These are phyloP conservation scores for Leccinum truebloodii DNA, from an alignment of 768 basidiomycete species.

Conservation along the genomic window DNA sequence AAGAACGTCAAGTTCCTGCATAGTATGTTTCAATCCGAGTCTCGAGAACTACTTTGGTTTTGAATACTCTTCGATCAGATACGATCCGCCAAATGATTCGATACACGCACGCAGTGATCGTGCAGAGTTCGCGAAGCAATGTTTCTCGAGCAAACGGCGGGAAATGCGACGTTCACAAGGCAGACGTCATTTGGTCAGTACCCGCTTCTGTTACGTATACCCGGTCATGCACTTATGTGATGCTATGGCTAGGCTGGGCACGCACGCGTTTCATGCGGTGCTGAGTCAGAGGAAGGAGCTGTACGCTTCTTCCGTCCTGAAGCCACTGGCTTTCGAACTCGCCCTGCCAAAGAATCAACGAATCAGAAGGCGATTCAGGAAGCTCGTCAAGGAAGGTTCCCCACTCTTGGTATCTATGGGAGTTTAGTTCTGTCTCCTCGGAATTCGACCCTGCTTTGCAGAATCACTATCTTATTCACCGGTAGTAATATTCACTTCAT, in stretches of 20 bases:
- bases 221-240: slow-evolving; percentile 7
- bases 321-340: slow-evolving; percentile 51
- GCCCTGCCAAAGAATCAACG: slow-evolving; percentile 45
- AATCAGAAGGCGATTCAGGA: slow-evolving; percentile 46
- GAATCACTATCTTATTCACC: not conserved
- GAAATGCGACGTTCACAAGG: slow-evolving; percentile 47
- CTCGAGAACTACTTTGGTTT: not conserved
- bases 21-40: slow-evolving; percentile 40
- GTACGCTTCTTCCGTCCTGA: slow-evolving; percentile 49
- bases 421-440: slow-evolving; percentile 12
- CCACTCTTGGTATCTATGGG: slow-evolving; percentile 25
- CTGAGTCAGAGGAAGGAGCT: slow-evolving; percentile 52
- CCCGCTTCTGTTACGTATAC: not conserved
- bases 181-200: slow-evolving; percentile 61
- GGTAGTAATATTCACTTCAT: slow-evolving; percentile 4
- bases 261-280: slow-evolving; percentile 73
- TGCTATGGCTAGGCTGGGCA: slow-evolving; percentile 62
- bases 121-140: slow-evolving; percentile 44
- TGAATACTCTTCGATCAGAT: slow-evolving; percentile 39
- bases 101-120: slow-evolving; percentile 54
- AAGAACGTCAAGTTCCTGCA: slow-evolving; percentile 53
- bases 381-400: slow-evolving; percentile 40
- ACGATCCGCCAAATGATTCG: slow-evolving; percentile 61
- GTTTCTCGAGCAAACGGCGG: slow-evolving; percentile 41
- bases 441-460: not conserved